These are phyloP conservation scores for Lachnellula hyalina DNA, from an alignment of 2,329 filamentous ascomycete species.

Conservation along the genomic window DNA sequence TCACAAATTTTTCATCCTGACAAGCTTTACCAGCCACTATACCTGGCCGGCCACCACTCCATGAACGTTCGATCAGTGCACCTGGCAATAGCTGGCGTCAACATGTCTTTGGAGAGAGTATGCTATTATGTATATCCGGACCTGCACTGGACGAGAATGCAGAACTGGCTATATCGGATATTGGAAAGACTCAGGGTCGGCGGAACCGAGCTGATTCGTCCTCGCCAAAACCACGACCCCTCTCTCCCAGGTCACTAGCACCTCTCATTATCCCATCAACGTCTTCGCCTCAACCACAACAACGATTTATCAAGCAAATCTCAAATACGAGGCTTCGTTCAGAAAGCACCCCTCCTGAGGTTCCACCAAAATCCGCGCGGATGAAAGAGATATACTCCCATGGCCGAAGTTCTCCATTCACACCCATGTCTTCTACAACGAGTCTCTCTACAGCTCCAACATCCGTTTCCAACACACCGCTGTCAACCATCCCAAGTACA, in stretches of 20 bases:
- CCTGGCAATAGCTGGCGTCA: slow-evolving; percentile 46
- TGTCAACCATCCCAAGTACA: slow-evolving; percentile 5
- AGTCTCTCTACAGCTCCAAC: slow-evolving; percentile 22
- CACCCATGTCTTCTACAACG: slow-evolving; percentile 36
- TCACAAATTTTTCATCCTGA: slow-evolving; percentile 4
- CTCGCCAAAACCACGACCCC: slow-evolving; percentile 35
- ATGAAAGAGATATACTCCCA: slow-evolving; percentile 43
- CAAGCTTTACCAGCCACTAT: slow-evolving; percentile 51
- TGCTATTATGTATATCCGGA: slow-evolving; percentile 31
- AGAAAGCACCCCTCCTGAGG: slow-evolving; percentile 40
- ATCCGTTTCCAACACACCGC: slow-evolving; percentile 19
- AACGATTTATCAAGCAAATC: slow-evolving; percentile 13
- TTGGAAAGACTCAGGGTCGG: slow-evolving; percentile 6
- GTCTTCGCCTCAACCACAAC: slow-evolving; percentile 10
- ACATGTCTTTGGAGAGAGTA: slow-evolving; percentile 35
- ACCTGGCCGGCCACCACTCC: slow-evolving; percentile 57
- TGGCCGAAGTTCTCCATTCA: slow-evolving; percentile 36
- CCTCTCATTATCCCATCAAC: slow-evolving; percentile 51
- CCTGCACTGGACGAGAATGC: slow-evolving; percentile 32
- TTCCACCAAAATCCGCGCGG: slow-evolving; percentile 36
- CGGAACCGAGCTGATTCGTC: slow-evolving; percentile 12
- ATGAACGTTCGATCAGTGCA: slow-evolving; percentile 61
- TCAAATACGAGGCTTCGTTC: slow-evolving; percentile 39
- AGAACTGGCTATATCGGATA: slow-evolving; percentile 23
- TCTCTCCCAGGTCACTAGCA: slow-evolving; percentile 49